Percentiles rank a stretch among this genome's conserved stretches.
Conservation (phyloP, 1,284 basidiomycete species). For the Cutaneotrichosporon arboriforme region DNA sequence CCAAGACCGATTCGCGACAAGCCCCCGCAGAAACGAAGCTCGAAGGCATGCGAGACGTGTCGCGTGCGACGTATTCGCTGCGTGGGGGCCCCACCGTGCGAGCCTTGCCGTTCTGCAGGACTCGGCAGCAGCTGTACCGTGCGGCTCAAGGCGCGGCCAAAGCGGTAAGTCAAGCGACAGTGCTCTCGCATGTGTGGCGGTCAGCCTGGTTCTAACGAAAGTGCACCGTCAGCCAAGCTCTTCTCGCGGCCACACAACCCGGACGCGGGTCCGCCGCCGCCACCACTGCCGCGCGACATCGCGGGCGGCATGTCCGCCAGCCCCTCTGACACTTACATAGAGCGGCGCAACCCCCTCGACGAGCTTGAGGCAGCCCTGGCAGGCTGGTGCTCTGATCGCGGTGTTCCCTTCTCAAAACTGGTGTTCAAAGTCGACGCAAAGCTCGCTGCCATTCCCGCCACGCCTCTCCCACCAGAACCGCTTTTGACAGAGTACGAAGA, state of each 20-base stretch:
- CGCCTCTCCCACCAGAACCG: constrained; percentile 11
- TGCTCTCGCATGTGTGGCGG: too few species aligned
- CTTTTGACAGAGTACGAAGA: constrained; percentile 16
- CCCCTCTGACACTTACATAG: background rate
- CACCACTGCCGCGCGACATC: background rate
- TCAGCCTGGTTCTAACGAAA: background rate
- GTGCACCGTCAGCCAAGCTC: constrained; percentile 15
- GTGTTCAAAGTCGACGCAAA: constrained; percentile 17
- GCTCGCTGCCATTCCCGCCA: constrained; percentile 4
- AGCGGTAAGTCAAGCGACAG: constrained; percentile 11
- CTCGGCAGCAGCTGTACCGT: constrained; percentile 15
- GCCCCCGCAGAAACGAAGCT: background rate
- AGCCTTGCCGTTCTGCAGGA: constrained; percentile 14
- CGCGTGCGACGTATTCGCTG: constrained; percentile 18
- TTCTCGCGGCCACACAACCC: background rate
- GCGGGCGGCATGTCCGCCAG: background rate
- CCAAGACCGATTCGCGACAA: background rate
- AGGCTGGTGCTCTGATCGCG: constrained; percentile 10
- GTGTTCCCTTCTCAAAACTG: constrained; percentile 8
- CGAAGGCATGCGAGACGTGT: constrained; percentile 26
- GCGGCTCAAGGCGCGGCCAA: constrained; percentile 21
- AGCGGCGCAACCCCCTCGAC: constrained; percentile 15
- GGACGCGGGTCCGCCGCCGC: background rate
- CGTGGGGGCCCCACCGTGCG: constrained; percentile 19
- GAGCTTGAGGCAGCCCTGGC: constrained; percentile 13